Base-by-base conservation (phyloP, 148 eudicot genomes). In the Tetragonia tetragonoides region DNA sequence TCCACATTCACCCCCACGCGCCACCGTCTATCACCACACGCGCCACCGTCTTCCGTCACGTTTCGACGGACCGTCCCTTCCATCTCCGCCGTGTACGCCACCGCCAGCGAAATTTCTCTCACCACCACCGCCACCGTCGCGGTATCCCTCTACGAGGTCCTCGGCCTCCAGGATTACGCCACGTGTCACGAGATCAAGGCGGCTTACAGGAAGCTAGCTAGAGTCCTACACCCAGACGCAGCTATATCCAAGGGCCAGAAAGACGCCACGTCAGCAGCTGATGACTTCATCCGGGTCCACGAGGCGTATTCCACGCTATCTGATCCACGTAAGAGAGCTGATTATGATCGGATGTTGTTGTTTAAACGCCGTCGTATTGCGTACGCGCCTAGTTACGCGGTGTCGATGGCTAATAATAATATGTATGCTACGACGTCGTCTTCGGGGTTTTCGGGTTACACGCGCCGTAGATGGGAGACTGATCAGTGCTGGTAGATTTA, bases 401-500 rank as follows among this genome's bases (percentile, higher is more conserved):
- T 66, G 70, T 15, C 23, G 1, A 21, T 54, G 16, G 65, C 44
- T n/a, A 78, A 34, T 28, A 78, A 34, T 28, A 28, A 28, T 28
- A 28, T 28, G 34, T 49, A 51, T 16, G 75, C 8, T 1, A 70
- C 83, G 51, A 57, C 81, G 67, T 23, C 84, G 75, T 44, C 10
- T 69, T 46, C 68, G 8, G 57, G 81, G 8, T 74, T 66, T 74
- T 73, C 76, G 14, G 83, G 87, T 21, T 78, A 75, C 41, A 51
- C 76, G 4, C 66, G 86, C 40, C 82, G 91, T 54, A 83, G 57
- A 11, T 91, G 95, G 95, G 92, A 91, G 79, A 91, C 92, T 20
- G 95, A 91, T 47, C 95, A 91, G 79, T 91, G 95, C 78, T 91
- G 95, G 95, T 91, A 89, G 88, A 56, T 2, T 10, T 3, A 69